These are phyloP conservation scores for Lasiosphaeria hispida DNA, from an alignment of 495 filamentous ascomycete genomes.

Conservation along the genomic window DNA sequence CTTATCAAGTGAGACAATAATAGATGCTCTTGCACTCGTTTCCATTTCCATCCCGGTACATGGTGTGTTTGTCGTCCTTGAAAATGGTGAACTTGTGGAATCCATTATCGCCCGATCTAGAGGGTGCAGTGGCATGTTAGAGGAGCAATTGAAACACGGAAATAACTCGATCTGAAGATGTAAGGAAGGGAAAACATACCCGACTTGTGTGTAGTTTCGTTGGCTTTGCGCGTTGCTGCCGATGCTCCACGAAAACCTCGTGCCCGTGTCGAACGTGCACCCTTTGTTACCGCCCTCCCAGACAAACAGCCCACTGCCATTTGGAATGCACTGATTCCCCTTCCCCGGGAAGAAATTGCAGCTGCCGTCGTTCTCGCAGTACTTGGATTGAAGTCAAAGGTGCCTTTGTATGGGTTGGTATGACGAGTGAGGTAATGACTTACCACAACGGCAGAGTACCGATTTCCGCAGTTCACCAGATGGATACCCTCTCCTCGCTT, in stretches of 20 bases:
- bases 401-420: neutral
- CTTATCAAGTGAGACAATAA: slow-evolving; percentile 8
- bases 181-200: slow-evolving; percentile 13
- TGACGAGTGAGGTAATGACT: neutral
- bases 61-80: slow-evolving; percentile 21
- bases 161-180: too few relatives aligned
- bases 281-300: slow-evolving; percentile 16
- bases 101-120: slow-evolving; percentile 16
- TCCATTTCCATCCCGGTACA: slow-evolving; percentile 21
- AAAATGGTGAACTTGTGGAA: slow-evolving; percentile 24
- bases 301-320: neutral
- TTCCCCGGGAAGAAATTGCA: slow-evolving; percentile 16
- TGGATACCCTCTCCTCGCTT: slow-evolving; percentile 18
- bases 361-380: slow-evolving; percentile 21
- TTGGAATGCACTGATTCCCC: slow-evolving; percentile 16
- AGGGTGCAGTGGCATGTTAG: neutral
- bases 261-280: slow-evolving; percentile 21
- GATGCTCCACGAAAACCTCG: slow-evolving; percentile 16
- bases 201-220: slow-evolving; percentile 5
- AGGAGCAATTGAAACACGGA: too few relatives aligned
- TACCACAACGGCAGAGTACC: slow-evolving; percentile 18
- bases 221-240: neutral
- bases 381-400: neutral
- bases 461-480: slow-evolving; percentile 15
- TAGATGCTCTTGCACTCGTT: slow-evolving; percentile 21